Percentiles rank a stretch among this genome's conserved stretches.
Conservation (phyloP, 768 basidiomycete genomes). For the Leccinum aurantiacum region DNA sequence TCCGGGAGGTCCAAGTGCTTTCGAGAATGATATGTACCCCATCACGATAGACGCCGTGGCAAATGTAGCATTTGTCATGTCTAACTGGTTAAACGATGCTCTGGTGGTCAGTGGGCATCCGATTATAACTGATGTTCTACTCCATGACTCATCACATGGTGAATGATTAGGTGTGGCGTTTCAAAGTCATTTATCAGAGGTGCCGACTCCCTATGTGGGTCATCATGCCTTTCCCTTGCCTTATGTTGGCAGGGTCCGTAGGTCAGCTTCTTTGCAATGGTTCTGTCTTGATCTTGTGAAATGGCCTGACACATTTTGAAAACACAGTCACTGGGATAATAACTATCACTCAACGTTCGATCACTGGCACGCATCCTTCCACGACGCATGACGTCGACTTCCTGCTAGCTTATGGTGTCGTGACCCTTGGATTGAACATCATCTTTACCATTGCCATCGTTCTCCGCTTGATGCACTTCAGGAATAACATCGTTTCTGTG, state of each 20-base stretch:
- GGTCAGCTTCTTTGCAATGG: not conserved
- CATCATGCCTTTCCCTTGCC: not conserved
- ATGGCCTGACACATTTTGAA: not conserved
- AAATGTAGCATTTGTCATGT: not conserved
- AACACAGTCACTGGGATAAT: not conserved
- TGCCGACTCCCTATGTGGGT: not conserved
- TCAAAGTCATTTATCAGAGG: not conserved
- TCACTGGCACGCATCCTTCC: not conserved
- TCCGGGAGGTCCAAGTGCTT: not conserved
- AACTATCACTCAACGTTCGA: not conserved
- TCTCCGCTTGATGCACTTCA: not conserved
- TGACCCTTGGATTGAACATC: not conserved
- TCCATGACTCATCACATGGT: not conserved
- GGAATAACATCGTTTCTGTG: not conserved
- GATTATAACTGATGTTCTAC: not conserved
- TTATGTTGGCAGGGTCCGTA: not conserved
- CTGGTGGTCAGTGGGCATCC: not conserved
- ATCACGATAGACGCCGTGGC: not conserved
- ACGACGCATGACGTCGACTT: not conserved
- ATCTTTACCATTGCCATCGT: not conserved
- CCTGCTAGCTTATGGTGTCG: not conserved
- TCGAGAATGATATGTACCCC: not conserved
- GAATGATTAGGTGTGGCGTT: not conserved
- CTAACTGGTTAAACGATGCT: not conserved
- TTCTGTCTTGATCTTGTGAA: not conserved